Evolutionary conservation across 441 rosid species (phyloP), one percentile per base, ranked within the genome.

Genomic region (Erodium chrysanthum): DNA sequence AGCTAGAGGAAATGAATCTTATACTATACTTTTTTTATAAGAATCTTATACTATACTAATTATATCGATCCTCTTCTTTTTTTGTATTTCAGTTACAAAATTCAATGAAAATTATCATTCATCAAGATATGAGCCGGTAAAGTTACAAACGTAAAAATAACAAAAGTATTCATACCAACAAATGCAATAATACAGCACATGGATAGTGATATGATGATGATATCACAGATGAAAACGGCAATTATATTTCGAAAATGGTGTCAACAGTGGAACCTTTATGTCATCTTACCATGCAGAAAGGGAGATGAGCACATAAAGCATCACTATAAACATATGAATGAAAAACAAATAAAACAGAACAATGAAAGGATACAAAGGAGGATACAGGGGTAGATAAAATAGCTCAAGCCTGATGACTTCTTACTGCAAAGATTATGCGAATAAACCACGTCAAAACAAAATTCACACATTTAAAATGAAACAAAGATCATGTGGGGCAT

Each of bases 351-450:
- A 37, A 2, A 37, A 37, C 8, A 37, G 44, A 37, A 37, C 44
- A 37, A 37, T 37, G 44, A 37, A 84, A 88, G 96, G 98, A 92
- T 92, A 92, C 88, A 82, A 74, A 82, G 84, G 80, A 92, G 96
- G 98, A 92, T 92, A 92, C 92, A 78, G 84, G 72, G 64, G 84
- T 66, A 78, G 79, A 75, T 75, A 82, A 74, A 71, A 77, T 60
- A 78, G 84, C 84, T 15, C 78, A 84, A 85, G 85, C 87, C 87
- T 78, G 80, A 77, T 67, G 75, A 78, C 77, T 78, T 83, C 78
- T 72, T 80, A 86, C 95, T 83, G 92, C 92, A 89, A 89, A 25
- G 68, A 70, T 79, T 78, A 72, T 72, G 71, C 66, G 44, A 70
- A 59, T 68, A 70, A 70, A 77, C 54, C 63, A 66, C 52, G 82